Conservation (phyloP, 2,329 filamentous ascomycete genomes). For the Calonectria honghensis region DNA sequence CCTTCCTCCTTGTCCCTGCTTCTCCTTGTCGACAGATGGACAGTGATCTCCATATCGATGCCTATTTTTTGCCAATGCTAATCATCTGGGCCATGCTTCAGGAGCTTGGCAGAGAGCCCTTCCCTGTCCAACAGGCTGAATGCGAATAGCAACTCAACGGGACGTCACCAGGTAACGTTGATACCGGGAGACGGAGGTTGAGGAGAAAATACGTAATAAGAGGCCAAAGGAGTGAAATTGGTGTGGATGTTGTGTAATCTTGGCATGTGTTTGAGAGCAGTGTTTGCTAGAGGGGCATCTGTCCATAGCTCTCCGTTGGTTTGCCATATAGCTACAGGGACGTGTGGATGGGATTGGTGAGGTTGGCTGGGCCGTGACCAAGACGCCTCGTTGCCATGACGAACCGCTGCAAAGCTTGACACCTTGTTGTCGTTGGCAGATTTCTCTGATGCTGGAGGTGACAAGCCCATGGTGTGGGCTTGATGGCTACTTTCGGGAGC, state of each 20-base stretch:
- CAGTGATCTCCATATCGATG: background rate
- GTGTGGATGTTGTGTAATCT: conserved; percentile 23
- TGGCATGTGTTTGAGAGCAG: conserved; percentile 30
- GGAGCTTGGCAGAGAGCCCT: background rate
- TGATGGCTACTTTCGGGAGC: conserved; percentile 22
- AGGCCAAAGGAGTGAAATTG: conserved; percentile 4
- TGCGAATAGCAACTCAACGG: background rate
- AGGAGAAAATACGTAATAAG: conserved; percentile 22
- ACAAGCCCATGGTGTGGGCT: conserved; percentile 18
- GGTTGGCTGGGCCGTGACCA: background rate
- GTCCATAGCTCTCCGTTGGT: conserved; percentile 1
- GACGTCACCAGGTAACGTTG: background rate
- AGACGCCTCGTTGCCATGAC: conserved; percentile 52
- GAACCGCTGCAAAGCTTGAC: conserved; percentile 47
- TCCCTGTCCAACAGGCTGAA: background rate
- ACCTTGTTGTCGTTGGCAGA: conserved; percentile 22
- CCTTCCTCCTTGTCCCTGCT: conserved; percentile 21
- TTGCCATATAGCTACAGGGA: conserved; percentile 6
- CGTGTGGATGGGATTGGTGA: background rate
- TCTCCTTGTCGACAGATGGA: conserved; percentile 12
- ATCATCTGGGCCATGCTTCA: background rate
- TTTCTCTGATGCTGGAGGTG: background rate
- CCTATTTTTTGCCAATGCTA: conserved; percentile 1
- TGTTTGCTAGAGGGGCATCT: conserved; percentile 24
- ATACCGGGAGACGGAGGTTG: background rate